Conservation (phyloP, 2,329 filamentous ascomycete genomes). For the Elsinoe necatrix region DNA sequence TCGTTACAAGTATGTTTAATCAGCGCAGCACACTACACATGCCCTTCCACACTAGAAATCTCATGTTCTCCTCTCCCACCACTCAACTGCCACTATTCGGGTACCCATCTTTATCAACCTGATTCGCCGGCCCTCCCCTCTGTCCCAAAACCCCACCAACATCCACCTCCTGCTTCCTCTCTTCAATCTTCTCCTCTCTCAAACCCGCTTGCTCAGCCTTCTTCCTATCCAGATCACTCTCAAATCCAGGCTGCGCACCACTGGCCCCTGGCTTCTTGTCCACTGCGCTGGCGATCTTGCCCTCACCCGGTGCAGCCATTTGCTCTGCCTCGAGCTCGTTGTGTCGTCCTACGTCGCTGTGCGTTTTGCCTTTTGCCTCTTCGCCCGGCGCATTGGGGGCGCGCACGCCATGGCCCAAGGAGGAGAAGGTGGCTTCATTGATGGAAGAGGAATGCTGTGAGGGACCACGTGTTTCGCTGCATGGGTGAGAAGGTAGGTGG, state of each 20-base stretch:
- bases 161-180: conserved; percentile 31
- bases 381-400: conserved; percentile 37
- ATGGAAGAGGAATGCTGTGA: conserved; percentile 29
- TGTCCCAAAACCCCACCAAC: conserved; percentile 39
- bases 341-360: conserved; percentile 36
- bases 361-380: conserved; percentile 33
- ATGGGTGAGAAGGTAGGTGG: conserved; percentile 2
- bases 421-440: conserved; percentile 30
- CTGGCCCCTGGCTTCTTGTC: conserved; percentile 30
- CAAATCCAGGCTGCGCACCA: conserved; percentile 33
- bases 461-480: conserved; percentile 32
- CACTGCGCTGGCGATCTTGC: conserved; percentile 37
- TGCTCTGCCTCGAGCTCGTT: conserved; percentile 41
- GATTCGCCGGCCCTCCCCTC: conserved; percentile 38
- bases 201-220: conserved; percentile 41
- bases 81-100: conserved; percentile 23
- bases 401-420: conserved; percentile 36
- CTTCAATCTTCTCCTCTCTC: conserved; percentile 34
- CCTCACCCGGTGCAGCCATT: conserved; percentile 42
- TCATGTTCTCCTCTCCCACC: background rate
- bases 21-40: background rate
- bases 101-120: conserved; percentile 28
- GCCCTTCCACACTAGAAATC: background rate
- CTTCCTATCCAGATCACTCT: conserved; percentile 41
- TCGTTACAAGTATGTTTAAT: background rate